Conservation (phyloP, 441 rosid genomes). For the Mallotus japonicus region DNA sequence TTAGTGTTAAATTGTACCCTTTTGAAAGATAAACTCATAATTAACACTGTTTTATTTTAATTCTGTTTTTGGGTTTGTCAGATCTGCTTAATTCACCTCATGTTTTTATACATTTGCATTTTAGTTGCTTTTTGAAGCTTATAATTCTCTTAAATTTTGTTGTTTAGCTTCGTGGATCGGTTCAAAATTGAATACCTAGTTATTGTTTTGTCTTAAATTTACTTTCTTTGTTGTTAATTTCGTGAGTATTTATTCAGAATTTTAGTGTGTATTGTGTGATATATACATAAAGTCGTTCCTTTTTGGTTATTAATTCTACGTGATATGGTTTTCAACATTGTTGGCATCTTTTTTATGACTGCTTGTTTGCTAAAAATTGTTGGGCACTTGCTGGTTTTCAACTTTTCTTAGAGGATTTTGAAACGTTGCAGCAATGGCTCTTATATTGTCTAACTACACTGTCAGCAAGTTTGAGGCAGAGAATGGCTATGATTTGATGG, state of each 20-base stretch:
- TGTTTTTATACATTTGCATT: not conserved
- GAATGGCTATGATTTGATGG: too few species aligned
- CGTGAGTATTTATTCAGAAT: slow-evolving; percentile 5
- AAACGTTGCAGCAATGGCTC: too few species aligned
- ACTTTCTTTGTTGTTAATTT: not conserved
- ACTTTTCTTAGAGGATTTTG: too few species aligned
- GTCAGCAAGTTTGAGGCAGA: too few species aligned
- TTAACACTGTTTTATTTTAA: not conserved
- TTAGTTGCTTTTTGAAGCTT: not conserved
- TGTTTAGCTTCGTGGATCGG: not conserved
- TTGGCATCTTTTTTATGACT: too few species aligned
- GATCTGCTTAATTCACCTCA: slow-evolving; percentile 18
- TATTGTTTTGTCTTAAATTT: not conserved
- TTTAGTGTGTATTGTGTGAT: not conserved
- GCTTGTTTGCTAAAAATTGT: too few species aligned
- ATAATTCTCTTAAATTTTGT: not conserved
- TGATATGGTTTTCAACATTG: too few species aligned
- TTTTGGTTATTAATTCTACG: slow-evolving; percentile 15
- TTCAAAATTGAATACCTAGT: not conserved
- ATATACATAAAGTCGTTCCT: not conserved
- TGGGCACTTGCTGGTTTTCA: too few species aligned
- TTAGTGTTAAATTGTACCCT: slow-evolving; percentile 13
- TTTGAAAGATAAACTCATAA: slow-evolving; percentile 5
- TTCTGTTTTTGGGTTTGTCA: not conserved
- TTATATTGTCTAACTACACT: too few species aligned